A percentile compares a stretch with the other conserved stretches of the same genome.
Conservation (phyloP, 2,329 filamentous ascomycete species). For the Nectriaceae sp. region DNA sequence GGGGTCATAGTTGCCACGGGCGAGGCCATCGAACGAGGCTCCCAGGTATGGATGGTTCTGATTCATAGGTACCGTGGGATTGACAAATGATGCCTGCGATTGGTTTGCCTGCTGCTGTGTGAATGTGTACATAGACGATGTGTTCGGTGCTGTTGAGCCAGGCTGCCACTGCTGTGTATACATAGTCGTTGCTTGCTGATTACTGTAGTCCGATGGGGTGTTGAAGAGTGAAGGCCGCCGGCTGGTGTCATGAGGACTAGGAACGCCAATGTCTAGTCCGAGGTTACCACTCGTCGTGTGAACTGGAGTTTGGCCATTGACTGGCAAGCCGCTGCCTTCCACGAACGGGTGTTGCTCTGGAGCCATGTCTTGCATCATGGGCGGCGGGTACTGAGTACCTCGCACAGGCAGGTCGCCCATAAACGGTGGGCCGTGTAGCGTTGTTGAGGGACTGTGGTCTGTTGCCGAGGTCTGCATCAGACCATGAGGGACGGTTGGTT, state of each 20-base stretch:
- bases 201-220: slow-evolving; percentile 43
- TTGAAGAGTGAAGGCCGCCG: slow-evolving; percentile 48
- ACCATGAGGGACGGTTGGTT: slow-evolving; percentile 33
- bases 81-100: slow-evolving; percentile 33
- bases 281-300: slow-evolving; percentile 37
- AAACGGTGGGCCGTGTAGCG: slow-evolving; percentile 37
- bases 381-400: slow-evolving; percentile 39
- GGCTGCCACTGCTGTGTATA: slow-evolving; percentile 49
- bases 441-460: slow-evolving; percentile 35
- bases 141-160: slow-evolving; percentile 42
- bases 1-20: slow-evolving; percentile 36
- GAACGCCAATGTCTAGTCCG: slow-evolving; percentile 46
- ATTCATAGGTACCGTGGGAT: slow-evolving; percentile 33
- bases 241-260: slow-evolving; percentile 46
- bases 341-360: slow-evolving; percentile 44
- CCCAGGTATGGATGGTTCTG: slow-evolving; percentile 37
- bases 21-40: slow-evolving; percentile 36
- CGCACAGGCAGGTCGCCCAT: slow-evolving; percentile 48
- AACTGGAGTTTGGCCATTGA: slow-evolving; percentile 36
- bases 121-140: slow-evolving; percentile 49
- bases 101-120: slow-evolving; percentile 39
- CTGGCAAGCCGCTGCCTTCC: slow-evolving; percentile 37
- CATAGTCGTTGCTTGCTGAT: slow-evolving; percentile 37
- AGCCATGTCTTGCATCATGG: slow-evolving; percentile 46
- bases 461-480: slow-evolving; percentile 38